A percentile compares a stretch with the other conserved stretches of the same genome.
These are phyloP conservation scores for Licmophora abbreviata DNA, from an alignment of 108 stramenopile genomes.

Conservation along the genomic window DNA sequence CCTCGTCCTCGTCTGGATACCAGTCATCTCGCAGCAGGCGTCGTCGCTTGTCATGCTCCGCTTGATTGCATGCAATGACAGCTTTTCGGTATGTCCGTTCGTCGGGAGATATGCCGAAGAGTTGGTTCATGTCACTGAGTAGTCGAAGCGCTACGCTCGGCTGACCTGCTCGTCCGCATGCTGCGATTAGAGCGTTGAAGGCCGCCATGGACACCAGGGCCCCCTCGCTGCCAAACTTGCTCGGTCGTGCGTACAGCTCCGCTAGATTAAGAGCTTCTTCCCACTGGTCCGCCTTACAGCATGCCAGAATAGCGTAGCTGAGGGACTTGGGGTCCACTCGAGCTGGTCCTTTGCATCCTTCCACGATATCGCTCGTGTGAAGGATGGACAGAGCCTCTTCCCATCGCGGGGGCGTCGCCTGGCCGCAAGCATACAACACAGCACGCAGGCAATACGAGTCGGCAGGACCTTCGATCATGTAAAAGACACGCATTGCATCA, in stretches of 20 bases:
- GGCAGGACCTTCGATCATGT: slow-evolving; percentile 33
- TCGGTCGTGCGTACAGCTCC: slow-evolving; percentile 33
- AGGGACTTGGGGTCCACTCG: slow-evolving; percentile 38
- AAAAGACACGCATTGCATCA: slow-evolving; percentile 27
- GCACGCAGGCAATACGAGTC: slow-evolving; percentile 55
- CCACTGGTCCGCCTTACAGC: slow-evolving; percentile 41
- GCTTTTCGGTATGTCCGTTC: slow-evolving; percentile 41
- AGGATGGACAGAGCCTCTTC: slow-evolving; percentile 42
- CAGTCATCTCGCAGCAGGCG: not conserved
- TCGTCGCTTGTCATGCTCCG: slow-evolving; percentile 37
- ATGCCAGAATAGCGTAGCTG: slow-evolving; percentile 33
- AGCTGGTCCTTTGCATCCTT: slow-evolving; percentile 26
- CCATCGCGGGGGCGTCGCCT: slow-evolving; percentile 26
- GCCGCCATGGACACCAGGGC: slow-evolving; percentile 15
- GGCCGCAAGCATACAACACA: slow-evolving; percentile 41
- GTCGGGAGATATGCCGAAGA: slow-evolving; percentile 38
- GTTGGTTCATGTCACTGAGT: slow-evolving; percentile 39
- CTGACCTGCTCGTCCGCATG: slow-evolving; percentile 51
- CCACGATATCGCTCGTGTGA: slow-evolving; percentile 52
- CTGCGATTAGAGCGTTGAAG: slow-evolving; percentile 51
- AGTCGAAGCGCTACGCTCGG: slow-evolving; percentile 53
- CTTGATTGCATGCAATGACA: slow-evolving; percentile 73
- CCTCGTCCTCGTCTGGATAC: not conserved
- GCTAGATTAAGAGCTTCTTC: slow-evolving; percentile 54
- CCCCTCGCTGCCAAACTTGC: slow-evolving; percentile 2